A percentile compares a stretch with the other conserved stretches of the same genome.
Evolutionary conservation across 306 rosid genomes (phyloP).

Genomic region (Herpetospermum pedunculosum): DNA sequence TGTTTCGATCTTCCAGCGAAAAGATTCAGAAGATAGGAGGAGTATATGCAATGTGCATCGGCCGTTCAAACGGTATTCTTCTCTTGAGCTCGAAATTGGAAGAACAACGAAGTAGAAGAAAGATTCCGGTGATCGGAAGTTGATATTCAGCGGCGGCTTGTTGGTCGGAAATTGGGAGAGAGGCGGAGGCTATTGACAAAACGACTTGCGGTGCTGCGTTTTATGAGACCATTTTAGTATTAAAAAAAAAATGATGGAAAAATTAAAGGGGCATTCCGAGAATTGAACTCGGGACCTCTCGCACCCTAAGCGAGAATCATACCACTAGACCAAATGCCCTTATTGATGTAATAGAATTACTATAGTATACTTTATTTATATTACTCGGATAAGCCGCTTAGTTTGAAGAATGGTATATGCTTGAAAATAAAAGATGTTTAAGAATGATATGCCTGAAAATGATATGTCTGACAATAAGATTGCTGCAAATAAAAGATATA

Average conservation of each 20-base stretch:
- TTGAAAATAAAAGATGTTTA: no score
- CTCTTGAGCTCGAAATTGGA: not conserved
- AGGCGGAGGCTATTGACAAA: not conserved
- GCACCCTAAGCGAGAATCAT: slow-evolving; percentile 14
- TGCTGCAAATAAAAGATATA: no score
- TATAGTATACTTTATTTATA: no score
- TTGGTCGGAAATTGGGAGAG: not conserved
- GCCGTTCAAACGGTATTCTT: not conserved
- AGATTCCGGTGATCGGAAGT: not conserved
- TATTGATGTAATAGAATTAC: no score
- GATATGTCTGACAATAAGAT: no score
- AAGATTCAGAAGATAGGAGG: not conserved
- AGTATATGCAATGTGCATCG: not conserved
- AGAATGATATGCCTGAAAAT: no score
- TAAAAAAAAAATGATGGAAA: not conserved
- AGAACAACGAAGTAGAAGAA: not conserved
- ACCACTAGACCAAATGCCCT: slow-evolving; percentile 11
- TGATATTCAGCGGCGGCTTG: not conserved
- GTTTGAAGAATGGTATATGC: no score
- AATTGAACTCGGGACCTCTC: slow-evolving; percentile 13
- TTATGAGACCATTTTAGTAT: not conserved
- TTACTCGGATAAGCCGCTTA: no score
- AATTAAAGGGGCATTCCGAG: slow-evolving; percentile 5
- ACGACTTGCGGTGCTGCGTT: not conserved
- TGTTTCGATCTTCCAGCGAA: not conserved